Base-by-base conservation (phyloP, 2,329 filamentous ascomycete genomes). In the Golovinomyces cichoracearum region DNA sequence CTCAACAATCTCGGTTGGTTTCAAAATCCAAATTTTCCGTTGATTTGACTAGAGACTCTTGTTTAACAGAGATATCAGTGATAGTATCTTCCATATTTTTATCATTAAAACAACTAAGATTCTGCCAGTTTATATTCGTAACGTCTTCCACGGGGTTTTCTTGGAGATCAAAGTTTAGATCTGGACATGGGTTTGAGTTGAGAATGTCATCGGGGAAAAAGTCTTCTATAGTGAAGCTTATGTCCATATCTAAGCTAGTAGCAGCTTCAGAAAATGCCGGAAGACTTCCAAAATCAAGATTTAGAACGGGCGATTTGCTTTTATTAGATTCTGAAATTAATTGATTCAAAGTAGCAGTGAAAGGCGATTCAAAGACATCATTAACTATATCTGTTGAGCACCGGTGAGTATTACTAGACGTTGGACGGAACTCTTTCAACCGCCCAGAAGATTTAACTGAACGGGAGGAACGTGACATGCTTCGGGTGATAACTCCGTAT, bases 141-240 rank as follows among this genome's bases (percentile, higher is more conserved):
- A 33, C 4, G 31, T 5, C n/a, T 1, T 33, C 31, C 31, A 33
- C 2, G 13, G 31, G n/a, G 10, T 33, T 33, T 3, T 12, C 31
- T 33, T 33, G 13, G 13, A 33, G 1, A 15, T 33, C 31, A 5
- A 12, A 12, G 31, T 15, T 15, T 15, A 15, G 13, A 33, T 33
- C n/a, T 15, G 31, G 10, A 33, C 31, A 33, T 3, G 31, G 3
- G n/a, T 15, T 33, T 33, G 31, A 33, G 7, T 33, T 33, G n/a
- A 33, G 5, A 12, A 33, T 33, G 5, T 33, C 31, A 15, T 65
- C 65, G 19, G 61, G 61, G 48, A 68, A 64, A 50, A 67, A 61
- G 48, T 67, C 65, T 37, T 63, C 60, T n/a, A 60, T 55, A 5
- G 35, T 17, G n/a, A 45, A 27, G 49, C 49, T 58, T 54, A 59